These are phyloP conservation scores for Hypomyces perniciosus DNA, from an alignment of 2,329 filamentous ascomycete species.

Conservation along the genomic window DNA sequence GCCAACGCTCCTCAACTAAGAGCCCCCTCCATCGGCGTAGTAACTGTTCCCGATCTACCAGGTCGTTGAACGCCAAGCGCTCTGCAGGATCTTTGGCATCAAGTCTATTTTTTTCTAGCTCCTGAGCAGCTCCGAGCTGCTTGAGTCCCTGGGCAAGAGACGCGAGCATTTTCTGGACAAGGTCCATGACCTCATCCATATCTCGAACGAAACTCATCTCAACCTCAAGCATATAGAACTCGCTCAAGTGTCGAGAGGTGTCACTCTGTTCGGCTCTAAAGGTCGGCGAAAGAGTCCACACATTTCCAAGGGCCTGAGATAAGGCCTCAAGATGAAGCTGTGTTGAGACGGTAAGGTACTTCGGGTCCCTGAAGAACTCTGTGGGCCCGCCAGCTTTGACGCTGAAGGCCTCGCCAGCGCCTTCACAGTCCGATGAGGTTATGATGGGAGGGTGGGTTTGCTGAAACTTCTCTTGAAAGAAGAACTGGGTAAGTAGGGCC, in stretches of 20 bases:
- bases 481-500: slow-evolving; percentile 67
- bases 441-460: slow-evolving; percentile 91
- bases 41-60: slow-evolving; percentile 43
- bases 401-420: slow-evolving; percentile 87
- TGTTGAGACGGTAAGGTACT: slow-evolving; percentile 91
- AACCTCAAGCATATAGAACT: slow-evolving; percentile 98
- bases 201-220: slow-evolving; percentile 75
- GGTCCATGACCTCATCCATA: slow-evolving; percentile 65
- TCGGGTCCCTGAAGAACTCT: slow-evolving; percentile 75
- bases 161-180: slow-evolving; percentile 74
- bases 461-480: slow-evolving; percentile 62
- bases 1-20: slow-evolving; percentile 53
- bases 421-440: slow-evolving; percentile 95
- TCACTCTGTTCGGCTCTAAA: slow-evolving; percentile 93
- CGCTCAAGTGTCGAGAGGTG: slow-evolving; percentile 86
- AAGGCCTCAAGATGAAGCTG: slow-evolving; percentile 93
- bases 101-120: slow-evolving; percentile 35
- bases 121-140: slow-evolving; percentile 36
- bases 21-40: slow-evolving; percentile 68
- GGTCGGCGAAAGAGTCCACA: slow-evolving; percentile 90
- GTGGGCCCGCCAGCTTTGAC: slow-evolving; percentile 43
- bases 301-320: slow-evolving; percentile 78
- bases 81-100: slow-evolving; percentile 35
- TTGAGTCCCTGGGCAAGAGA: slow-evolving; percentile 37
- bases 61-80: slow-evolving; percentile 36